Conservation (phyloP, 2,329 filamentous ascomycete genomes). For the Alternaria novae-zelandiae region DNA sequence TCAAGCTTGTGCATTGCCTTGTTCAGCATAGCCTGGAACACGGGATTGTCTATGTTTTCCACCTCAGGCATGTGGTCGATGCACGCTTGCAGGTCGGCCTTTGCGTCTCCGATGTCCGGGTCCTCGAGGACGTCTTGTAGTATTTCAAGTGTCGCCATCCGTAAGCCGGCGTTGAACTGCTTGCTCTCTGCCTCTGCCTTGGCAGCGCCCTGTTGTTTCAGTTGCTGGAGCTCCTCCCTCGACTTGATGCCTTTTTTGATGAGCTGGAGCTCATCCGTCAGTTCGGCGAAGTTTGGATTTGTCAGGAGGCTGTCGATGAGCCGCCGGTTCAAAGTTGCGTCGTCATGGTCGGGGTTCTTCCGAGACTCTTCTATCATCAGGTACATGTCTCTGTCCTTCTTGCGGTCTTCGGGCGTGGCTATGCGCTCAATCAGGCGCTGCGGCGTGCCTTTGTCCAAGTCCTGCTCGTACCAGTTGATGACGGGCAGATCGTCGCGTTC, state of each 20-base stretch:
- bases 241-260: conserved; percentile 33
- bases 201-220: conserved; percentile 15
- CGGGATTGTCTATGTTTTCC: conserved; percentile 25
- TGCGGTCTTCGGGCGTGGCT: conserved; percentile 32
- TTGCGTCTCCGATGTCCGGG: conserved; percentile 32
- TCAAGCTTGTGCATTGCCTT: conserved; percentile 31
- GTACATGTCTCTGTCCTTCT: conserved; percentile 26
- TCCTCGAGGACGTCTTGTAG: conserved; percentile 38
- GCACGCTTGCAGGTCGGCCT: conserved; percentile 30
- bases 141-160: conserved; percentile 25
- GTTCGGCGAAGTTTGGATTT: conserved; percentile 38
- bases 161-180: conserved; percentile 22
- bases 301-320: conserved; percentile 37
- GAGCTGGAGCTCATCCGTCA: conserved; percentile 34
- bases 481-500: conserved; percentile 27
- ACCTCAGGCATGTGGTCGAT: conserved; percentile 30
- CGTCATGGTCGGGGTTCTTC: conserved; percentile 38
- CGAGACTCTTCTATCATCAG: conserved; percentile 33
- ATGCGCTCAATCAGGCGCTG: conserved; percentile 32
- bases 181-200: conserved; percentile 22
- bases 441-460: conserved; percentile 30
- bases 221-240: conserved; percentile 19
- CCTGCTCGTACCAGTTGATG: conserved; percentile 41
- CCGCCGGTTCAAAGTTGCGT: conserved; percentile 30
- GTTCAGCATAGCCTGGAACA: conserved; percentile 28